Evolutionary conservation across 2,329 filamentous ascomycete species (phyloP).

Genomic region (Colletotrichum sp.): DNA sequence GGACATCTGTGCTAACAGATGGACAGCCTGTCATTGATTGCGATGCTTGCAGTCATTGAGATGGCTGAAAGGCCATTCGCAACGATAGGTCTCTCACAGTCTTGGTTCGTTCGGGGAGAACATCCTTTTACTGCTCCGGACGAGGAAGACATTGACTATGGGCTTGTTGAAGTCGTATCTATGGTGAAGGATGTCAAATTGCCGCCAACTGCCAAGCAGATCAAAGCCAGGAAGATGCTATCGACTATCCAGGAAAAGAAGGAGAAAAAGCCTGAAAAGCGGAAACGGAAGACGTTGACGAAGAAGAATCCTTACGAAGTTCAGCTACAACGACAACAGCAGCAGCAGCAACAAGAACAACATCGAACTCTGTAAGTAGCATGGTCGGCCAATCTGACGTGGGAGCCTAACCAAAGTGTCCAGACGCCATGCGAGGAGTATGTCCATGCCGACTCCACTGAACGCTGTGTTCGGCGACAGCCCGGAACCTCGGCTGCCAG

Average conservation of each 20-base stretch:
- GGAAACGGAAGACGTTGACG: not conserved
- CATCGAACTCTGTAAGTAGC: not conserved
- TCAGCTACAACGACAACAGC: not conserved
- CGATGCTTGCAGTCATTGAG: conserved; percentile 6
- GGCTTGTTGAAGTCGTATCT: not conserved
- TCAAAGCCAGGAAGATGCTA: not conserved
- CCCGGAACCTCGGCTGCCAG: not conserved
- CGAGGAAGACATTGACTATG: not conserved
- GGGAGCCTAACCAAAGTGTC: not conserved
- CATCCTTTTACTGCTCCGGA: not conserved
- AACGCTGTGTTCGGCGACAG: not conserved
- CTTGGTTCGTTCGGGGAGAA: conserved; percentile 2
- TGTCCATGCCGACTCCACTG: conserved; percentile 5
- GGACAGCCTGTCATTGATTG: not conserved
- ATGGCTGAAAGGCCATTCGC: conserved; percentile 16
- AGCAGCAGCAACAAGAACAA: not conserved
- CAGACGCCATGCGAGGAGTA: conserved; percentile 6
- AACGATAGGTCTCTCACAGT: conserved; percentile 1
- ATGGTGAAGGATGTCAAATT: not conserved
- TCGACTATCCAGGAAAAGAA: not conserved
- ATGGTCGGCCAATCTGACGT: not conserved
- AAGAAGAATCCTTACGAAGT: not conserved
- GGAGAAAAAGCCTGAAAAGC: not conserved
- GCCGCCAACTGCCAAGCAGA: not conserved
- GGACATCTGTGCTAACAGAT: not conserved